Evolutionary conservation across 352 stramenopile genomes (phyloP), one percentile per base, ranked within the genome.

Genomic region (Globisporangium takayamanum): DNA sequence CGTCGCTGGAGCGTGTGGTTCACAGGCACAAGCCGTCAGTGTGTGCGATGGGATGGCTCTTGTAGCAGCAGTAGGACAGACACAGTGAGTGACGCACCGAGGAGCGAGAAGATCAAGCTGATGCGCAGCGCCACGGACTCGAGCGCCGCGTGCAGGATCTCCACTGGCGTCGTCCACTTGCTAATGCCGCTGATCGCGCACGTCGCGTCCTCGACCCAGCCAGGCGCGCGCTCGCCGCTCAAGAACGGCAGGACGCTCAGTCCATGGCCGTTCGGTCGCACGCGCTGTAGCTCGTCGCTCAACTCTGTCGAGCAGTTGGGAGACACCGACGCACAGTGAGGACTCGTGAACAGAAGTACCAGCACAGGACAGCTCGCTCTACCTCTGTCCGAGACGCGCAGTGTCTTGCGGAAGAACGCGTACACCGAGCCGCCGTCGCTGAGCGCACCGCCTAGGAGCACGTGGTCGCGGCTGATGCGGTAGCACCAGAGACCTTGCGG

Each of bases 341-440:
- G 4, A 39, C 33, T 2, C 10, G 33, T 8, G 4, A 26, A 11
- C 6, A 33, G 15, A 15, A 22, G 25, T n/a, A 42, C 6, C 30
- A n/a, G 16, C 11, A n/a, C 2, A 5, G n/a, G 8, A 6, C 10
- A 12, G 7, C 16, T 6, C 1, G 25, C 44, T 44, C 39, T 11
- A 85, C 79, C 76, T 51, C 82, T 63, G 22, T 80, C 61, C 8
- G 62, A 66, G 15, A 92, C 55, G 36, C 62, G 67, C 63, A 98
- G 69, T 10, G 87, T 82, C 15, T 92, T 71, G 45, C 78, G 68
- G 51, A 92, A 87, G 76, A 96, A 98, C 55, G 96, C 88, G 59
- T 95, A 92, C 8, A 98, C 74, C n/a, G 89, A 97, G n/a, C 93
- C 95, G n/a, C 95, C 95, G 71, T 98, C 95, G 37, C 92, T 98